Evolutionary conservation across 345 rosid genomes (phyloP).

Genomic region (Zanthoxylum bungeanum): DNA sequence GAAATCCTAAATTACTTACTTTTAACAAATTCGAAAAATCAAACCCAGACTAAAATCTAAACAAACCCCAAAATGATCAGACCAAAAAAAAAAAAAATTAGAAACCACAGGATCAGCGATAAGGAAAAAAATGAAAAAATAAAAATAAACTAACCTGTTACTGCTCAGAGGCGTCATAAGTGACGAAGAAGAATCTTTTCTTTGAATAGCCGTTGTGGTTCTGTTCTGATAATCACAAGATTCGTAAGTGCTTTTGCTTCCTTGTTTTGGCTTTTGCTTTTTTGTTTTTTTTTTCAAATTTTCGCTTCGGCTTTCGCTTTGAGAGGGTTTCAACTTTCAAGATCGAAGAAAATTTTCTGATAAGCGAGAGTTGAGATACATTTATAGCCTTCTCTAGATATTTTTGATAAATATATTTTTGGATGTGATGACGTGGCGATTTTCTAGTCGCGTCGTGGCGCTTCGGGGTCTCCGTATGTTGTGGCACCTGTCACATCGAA

Average conservation of each 20-base stretch:
- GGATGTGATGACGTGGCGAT: slow-evolving; percentile 14
- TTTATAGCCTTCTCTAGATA: slow-evolving; percentile 52
- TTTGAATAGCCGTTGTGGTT: not conserved
- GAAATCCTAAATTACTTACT: not conserved
- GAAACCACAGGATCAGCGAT: not conserved
- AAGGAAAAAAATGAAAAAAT: not conserved
- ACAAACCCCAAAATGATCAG: not conserved
- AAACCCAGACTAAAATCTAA: not conserved
- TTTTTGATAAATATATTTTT: not conserved
- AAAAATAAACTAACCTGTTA: slow-evolving; percentile 33
- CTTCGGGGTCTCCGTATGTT: not conserved
- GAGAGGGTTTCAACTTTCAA: no score
- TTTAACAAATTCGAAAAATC: not conserved
- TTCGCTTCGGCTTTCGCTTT: no score
- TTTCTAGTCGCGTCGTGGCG: not conserved
- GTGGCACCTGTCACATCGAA: slow-evolving; percentile 18
- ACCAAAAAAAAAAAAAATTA: not conserved
- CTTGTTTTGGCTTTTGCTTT: not conserved
- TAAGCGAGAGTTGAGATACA: not conserved
- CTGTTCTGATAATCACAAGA: not conserved
- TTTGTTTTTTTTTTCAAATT: no score
- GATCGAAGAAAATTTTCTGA: not conserved
- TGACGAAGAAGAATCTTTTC: not conserved
- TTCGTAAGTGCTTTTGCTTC: not conserved
- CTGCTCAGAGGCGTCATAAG: slow-evolving; percentile 33